Evolutionary conservation across 345 rosid genomes (phyloP).

Genomic region (Barbarea vulgaris): DNA sequence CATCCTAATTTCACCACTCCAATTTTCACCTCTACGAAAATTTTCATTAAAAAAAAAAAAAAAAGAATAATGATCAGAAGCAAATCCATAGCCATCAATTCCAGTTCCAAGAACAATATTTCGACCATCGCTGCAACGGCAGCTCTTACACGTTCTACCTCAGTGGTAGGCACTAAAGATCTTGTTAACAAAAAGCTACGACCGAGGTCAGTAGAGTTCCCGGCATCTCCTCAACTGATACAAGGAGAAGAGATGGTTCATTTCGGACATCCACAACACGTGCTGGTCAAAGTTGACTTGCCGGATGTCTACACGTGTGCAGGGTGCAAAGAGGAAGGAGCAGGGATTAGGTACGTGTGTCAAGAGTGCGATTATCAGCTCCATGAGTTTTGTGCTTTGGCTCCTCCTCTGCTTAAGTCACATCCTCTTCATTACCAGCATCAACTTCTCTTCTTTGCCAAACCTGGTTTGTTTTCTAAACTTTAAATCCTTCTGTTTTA

Average conservation of each 20-base stretch:
- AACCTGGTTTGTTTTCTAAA: slow-evolving; percentile 52
- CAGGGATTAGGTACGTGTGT: slow-evolving; percentile 72
- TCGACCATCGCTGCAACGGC: slow-evolving; percentile 3
- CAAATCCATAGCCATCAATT: slow-evolving; percentile 41
- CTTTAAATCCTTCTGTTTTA: neutral
- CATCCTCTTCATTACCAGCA: slow-evolving; percentile 82
- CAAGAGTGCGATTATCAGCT: slow-evolving; percentile 76
- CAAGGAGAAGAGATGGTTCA: slow-evolving; percentile 56
- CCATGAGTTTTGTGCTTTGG: slow-evolving; percentile 82
- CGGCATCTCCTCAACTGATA: slow-evolving; percentile 54
- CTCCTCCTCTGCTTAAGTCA: slow-evolving; percentile 50
- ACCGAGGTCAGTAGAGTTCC: slow-evolving; percentile 46
- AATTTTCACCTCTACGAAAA: slow-evolving; percentile 14
- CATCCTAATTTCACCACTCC: slow-evolving; percentile 27
- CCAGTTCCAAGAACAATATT: neutral
- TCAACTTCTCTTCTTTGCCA: slow-evolving; percentile 55
- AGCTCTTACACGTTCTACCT: slow-evolving; percentile 35
- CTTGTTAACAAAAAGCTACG: slow-evolving; percentile 12
- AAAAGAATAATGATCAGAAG: slow-evolving; percentile 40
- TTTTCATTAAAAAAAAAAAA: neutral
- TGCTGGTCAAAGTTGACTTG: slow-evolving; percentile 45
- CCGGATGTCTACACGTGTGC: slow-evolving; percentile 68
- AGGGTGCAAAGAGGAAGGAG: slow-evolving; percentile 80
- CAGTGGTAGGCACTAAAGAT: slow-evolving; percentile 13
- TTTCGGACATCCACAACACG: slow-evolving; percentile 70